phyloP scores from a whole-genome alignment of 73 alveolate species.

The Effrenium voratum region DNA sequence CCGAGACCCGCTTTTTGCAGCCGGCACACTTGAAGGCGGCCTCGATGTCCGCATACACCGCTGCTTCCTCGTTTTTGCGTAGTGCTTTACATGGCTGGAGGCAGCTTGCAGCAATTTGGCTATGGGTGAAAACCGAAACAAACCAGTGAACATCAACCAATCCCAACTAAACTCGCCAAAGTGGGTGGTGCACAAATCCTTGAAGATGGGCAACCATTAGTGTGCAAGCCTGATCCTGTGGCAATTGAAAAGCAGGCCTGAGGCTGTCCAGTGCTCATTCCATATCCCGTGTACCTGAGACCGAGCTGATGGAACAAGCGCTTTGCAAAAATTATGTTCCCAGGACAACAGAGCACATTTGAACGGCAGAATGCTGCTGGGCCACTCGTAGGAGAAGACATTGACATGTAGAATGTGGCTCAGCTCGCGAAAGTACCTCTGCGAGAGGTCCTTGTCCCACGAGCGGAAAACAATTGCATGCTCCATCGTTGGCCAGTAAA shows the following conservation, averaged over 20 bases:
- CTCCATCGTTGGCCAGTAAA: no score
- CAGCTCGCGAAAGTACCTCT: constrained; percentile 91
- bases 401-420: constrained; percentile 66
- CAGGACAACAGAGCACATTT: no score
- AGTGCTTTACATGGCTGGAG: no score
- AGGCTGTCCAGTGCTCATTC: constrained; percentile 87
- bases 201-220: neutral
- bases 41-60: constrained; percentile 92
- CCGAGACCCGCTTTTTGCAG: neutral
- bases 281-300: constrained; percentile 84
- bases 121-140: no score
- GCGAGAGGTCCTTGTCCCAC: no score
- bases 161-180: neutral
- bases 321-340: neutral
- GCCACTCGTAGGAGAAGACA: constrained; percentile 93
- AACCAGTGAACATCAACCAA: no score
- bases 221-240: neutral
- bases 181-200: neutral
- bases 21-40: constrained; percentile 81
- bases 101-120: no score
- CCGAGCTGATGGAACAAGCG: neutral
- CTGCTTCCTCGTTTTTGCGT: constrained; percentile 69
- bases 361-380: neutral
- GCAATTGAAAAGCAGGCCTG: neutral
- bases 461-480: no score